Base-by-base conservation (phyloP, 2,329 filamentous ascomycete genomes). In the Calonectria henricotiae region DNA sequence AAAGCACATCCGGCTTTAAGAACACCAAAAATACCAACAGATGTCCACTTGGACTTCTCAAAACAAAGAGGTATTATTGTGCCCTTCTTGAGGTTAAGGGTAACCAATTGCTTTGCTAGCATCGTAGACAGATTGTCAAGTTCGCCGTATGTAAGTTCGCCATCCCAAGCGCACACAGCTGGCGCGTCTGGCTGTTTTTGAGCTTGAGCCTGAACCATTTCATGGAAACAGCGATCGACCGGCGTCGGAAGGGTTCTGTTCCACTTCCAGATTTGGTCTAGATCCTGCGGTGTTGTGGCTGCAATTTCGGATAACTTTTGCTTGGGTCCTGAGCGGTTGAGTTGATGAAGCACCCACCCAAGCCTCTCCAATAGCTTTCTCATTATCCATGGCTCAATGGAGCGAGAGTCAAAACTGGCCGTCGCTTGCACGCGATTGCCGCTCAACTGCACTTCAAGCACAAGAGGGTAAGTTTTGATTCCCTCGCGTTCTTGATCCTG, bases 231-330 rank as follows among this genome's bases (percentile, higher is more conserved):
- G 4, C 11, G 20, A 5, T 27, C 3, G 3, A 23, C 12, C 1
- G 44, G 11, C 8, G 20, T 9, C 9, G 44, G 44, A 20, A 47
- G 6, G 5, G 44, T 25, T 13, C 23, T 47, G 23, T 47, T 47
- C 20, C 44, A 47, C 4, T 47, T 13, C 44, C 44, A 47, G 11
- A 47, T 47, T 15, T 27, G 44, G 3, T 47, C 20, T 23, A 46
- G n/a, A 46, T 46, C 43, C 11, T 46, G n/a, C 5, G n/a, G 2
- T 9, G 43, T 46, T 46, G 44, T 11, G 11, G 20, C 9, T 12
- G 44, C 54, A 13, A 76, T 60, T 6, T 73, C 71, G n/a, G n/a
- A 11, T n/a, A 64, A 20, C 3, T n/a, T 12, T n/a, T 23, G 23
- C 17, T 55, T 35, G 13, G 23, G 46, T 9, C 25, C 12, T 39